A percentile compares a stretch with the other conserved stretches of the same genome.
Evolutionary conservation across 768 basidiomycete genomes (phyloP).

Genomic region (Rhodocollybia butyracea): DNA sequence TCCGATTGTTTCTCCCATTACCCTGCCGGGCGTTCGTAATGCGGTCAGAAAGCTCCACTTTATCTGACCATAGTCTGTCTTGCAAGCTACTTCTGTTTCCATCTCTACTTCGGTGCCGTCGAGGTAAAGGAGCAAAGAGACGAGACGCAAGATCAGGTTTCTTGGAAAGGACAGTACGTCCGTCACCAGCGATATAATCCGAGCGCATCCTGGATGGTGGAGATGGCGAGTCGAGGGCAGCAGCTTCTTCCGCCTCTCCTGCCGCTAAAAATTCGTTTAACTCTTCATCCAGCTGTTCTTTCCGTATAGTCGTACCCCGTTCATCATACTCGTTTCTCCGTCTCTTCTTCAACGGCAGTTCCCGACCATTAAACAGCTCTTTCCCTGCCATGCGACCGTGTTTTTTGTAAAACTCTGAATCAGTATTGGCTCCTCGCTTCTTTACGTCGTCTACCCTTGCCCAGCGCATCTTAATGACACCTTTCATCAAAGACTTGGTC

Average conservation of each 20-base stretch:
- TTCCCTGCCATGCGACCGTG: slow-evolving; percentile 69
- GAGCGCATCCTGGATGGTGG: slow-evolving; percentile 68
- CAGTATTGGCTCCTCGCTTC: slow-evolving; percentile 66
- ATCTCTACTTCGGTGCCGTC: slow-evolving; percentile 25
- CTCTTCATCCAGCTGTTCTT: slow-evolving; percentile 58
- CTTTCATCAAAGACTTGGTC: slow-evolving; percentile 39
- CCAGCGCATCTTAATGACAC: slow-evolving; percentile 71
- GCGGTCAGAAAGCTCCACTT: neutral
- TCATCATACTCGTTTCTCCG: slow-evolving; percentile 32
- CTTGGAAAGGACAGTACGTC: slow-evolving; percentile 47
- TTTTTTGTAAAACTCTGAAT: slow-evolving; percentile 77
- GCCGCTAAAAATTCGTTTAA: slow-evolving; percentile 66
- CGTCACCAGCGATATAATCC: slow-evolving; percentile 53
- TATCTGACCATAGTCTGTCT: slow-evolving; percentile 14
- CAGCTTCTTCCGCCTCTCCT: slow-evolving; percentile 29
- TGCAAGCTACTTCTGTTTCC: slow-evolving; percentile 6
- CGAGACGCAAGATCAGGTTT: slow-evolving; percentile 41
- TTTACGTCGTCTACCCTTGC: slow-evolving; percentile 71
- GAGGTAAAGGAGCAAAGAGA: slow-evolving; percentile 42
- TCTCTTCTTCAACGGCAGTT: slow-evolving; percentile 23
- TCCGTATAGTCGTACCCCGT: slow-evolving; percentile 30
- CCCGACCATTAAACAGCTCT: slow-evolving; percentile 40
- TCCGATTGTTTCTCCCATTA: slow-evolving; percentile 15
- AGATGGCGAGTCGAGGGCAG: slow-evolving; percentile 28
- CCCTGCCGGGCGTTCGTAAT: slow-evolving; percentile 2